Conservation (phyloP, 2,329 filamentous ascomycete species). For the Colletotrichum australisinense region DNA sequence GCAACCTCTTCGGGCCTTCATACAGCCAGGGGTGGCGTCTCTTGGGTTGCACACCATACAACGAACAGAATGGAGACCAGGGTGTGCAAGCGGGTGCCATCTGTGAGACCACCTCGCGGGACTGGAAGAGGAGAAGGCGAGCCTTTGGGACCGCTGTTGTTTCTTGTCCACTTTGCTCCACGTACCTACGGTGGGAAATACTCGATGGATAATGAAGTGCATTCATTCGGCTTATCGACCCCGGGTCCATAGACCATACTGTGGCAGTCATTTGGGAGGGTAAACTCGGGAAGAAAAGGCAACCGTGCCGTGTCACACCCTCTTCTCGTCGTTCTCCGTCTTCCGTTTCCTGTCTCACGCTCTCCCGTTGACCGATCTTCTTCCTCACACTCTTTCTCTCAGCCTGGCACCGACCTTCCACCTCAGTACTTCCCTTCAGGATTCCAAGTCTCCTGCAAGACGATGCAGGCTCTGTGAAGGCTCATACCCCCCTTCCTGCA, state of each 20-base stretch:
- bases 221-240: conserved; percentile 22
- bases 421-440: neutral
- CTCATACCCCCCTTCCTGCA: conserved; percentile 25
- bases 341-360: conserved; percentile 1
- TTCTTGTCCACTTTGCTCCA: conserved; percentile 22
- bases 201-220: conserved; percentile 7
- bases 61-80: neutral
- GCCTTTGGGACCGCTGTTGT: neutral
- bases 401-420: conserved; percentile 4
- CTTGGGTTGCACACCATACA: conserved; percentile 16
- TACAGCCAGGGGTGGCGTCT: conserved; percentile 18
- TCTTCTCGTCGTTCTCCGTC: conserved; percentile 24
- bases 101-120: conserved; percentile 9
- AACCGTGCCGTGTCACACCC: conserved; percentile 27
- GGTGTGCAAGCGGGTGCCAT: neutral
- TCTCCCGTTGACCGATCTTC: conserved; percentile 15
- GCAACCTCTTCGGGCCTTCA: conserved; percentile 27
- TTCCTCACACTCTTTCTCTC: conserved; percentile 12
- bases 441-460: conserved; percentile 19
- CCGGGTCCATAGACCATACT: neutral
- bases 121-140: neutral
- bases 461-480: conserved; percentile 26
- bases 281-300: conserved; percentile 27
- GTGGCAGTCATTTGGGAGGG: neutral
- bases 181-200: conserved; percentile 24